These are phyloP conservation scores for Sesbania bispinosa DNA, from an alignment of 306 rosid species.

Conservation along the genomic window DNA sequence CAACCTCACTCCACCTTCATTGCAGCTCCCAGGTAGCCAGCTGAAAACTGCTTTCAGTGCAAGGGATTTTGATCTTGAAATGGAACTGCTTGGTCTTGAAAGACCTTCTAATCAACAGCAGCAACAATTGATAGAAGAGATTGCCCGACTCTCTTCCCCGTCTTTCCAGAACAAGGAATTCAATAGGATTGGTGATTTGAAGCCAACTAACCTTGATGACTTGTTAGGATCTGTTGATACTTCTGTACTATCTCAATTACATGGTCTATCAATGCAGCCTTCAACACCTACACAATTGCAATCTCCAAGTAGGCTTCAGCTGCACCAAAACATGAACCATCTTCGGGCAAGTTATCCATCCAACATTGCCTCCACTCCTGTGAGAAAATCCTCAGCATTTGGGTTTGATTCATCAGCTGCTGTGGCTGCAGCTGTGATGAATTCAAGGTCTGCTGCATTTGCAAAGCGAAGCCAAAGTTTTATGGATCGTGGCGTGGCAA, in stretches of 20 bases:
- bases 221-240: no score
- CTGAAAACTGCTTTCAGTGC: constrained; percentile 49
- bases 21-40: constrained; percentile 66
- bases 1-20: no score
- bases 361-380: constrained; percentile 38
- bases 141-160: constrained; percentile 50
- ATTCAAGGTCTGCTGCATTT: constrained; percentile 56
- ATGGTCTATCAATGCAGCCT: constrained; percentile 1
- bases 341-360: constrained; percentile 45
- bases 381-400: constrained; percentile 42
- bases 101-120: constrained; percentile 50
- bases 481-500: constrained; percentile 45
- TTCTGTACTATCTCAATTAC: no score
- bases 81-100: constrained; percentile 45
- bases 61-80: constrained; percentile 52
- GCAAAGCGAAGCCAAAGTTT: constrained; percentile 72
- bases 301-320: constrained; percentile 52
- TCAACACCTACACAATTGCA: constrained; percentile 48
- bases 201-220: constrained; percentile 62
- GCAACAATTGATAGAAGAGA: constrained; percentile 53
- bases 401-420: constrained; percentile 32
- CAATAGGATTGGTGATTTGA: constrained; percentile 47
- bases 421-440: constrained; percentile 32
- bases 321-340: constrained; percentile 47
- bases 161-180: constrained; percentile 44